Percentiles rank a stretch among this genome's conserved stretches.
Evolutionary conservation across 2,329 filamentous ascomycete species (phyloP).

Genomic region (Trichoderma endophyticum): DNA sequence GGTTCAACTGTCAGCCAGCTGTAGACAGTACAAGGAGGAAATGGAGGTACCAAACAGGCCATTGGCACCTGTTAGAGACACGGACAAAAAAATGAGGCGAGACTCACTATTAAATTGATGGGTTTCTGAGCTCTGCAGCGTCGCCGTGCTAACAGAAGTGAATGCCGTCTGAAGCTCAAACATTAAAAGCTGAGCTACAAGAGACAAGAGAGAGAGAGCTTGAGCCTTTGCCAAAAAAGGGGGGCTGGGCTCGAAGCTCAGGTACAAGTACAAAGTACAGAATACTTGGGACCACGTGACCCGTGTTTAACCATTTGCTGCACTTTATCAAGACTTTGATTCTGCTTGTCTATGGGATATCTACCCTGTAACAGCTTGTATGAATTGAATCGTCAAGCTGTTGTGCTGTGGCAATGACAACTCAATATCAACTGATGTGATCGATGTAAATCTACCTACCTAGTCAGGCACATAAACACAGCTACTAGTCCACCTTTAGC

Average conservation of each 20-base stretch:
- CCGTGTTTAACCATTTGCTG: background rate
- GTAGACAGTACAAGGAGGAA: background rate
- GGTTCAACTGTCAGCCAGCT: background rate
- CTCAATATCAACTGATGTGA: background rate
- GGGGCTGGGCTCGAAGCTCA: background rate
- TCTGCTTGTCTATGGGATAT: background rate
- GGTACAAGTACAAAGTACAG: background rate
- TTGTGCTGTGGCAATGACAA: background rate
- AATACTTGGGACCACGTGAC: background rate
- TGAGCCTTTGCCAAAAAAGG: background rate
- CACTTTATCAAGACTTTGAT: background rate
- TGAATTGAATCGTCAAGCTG: background rate
- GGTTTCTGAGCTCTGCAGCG: background rate
- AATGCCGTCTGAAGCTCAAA: conserved; percentile 1
- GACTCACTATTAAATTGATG: background rate
- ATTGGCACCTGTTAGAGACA: background rate
- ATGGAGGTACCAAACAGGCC: background rate
- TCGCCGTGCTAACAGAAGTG: conserved; percentile 11
- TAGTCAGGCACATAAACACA: background rate
- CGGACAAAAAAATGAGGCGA: background rate
- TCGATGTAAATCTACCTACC: background rate
- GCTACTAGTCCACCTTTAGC: background rate
- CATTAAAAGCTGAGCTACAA: background rate
- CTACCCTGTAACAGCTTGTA: background rate
- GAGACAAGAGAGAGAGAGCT: conserved; percentile 9